Evolutionary conservation across 805 yeast genomes (phyloP), one percentile per base, ranked within the genome.

Genomic region (Kluyveromyces starmeri): DNA sequence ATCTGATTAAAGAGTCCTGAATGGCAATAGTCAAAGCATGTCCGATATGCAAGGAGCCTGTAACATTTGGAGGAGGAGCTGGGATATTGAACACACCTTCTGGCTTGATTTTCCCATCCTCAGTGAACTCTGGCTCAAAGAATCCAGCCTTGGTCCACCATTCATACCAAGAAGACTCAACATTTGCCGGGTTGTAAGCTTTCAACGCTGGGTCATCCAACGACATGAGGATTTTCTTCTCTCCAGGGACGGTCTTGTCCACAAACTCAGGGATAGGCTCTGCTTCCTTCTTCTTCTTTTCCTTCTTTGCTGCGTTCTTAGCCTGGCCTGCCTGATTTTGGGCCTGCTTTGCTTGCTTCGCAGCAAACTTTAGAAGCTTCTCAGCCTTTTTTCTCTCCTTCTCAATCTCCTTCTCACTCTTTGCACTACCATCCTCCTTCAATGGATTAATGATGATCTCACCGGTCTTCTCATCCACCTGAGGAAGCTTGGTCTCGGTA

Each of bases 41-140:
- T 49, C 98, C 98, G 61, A 92, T 92, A 62, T 92, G 98, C 48
- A 92, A 71, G 30, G 97, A 96, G 65, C 98, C 98, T 31, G 98
- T 92, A 45, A 92, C 95, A 60, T 92, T 92, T 56, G 98, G 98
- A 43, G 98, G 98, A 25, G 98, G 98, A n/a, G 95, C 92, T 25
- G 97, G 96, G 51, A 92, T 84, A 43, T 81, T 71, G 63, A 89
- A 92, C 13, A 70, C 55, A 48, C 97, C 97, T 53, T 76, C 88
- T 27, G 92, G 83, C 55, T 79, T 79, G 46, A 74, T 52, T 29
- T 77, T 62, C 29, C 96, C 96, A 52, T 78, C 78, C 38, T 64
- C 70, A 28, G 78, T 69, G 46, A 82, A 77, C 56, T 83, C 83
- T 13, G 98, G 98, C 62, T 81, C 79, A 53, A 92, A 92, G 51